Conservation (phyloP, 1,284 basidiomycete genomes). For the Rhodotorula sp. region DNA sequence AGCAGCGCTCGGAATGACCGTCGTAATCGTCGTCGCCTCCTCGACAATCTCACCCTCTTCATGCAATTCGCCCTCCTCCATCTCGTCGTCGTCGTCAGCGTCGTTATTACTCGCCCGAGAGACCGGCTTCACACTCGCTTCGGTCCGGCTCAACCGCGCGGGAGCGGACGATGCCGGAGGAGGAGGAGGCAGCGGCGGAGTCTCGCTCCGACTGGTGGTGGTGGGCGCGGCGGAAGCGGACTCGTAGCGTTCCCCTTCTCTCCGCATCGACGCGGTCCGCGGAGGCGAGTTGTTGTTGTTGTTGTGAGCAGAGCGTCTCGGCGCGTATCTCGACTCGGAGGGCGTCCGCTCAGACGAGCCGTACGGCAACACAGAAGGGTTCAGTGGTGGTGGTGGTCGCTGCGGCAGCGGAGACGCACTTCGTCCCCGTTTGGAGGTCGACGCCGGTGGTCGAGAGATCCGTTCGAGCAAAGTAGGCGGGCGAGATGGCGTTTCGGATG, state of each 20-base stretch:
- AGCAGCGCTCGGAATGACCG: background rate
- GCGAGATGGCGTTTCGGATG: background rate
- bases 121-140: no score
- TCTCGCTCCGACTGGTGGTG: background rate
- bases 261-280: background rate
- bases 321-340: no score
- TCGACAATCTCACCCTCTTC: conserved; percentile 2
- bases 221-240: background rate
- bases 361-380: no score
- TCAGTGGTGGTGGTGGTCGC: background rate
- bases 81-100: background rate
- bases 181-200: background rate
- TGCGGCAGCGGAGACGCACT: background rate
- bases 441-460: background rate
- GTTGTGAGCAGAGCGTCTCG: no score
- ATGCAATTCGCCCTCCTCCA: conserved; percentile 4
- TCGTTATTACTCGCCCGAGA: background rate
- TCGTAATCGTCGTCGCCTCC: background rate
- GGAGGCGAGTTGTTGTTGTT: background rate
- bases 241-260: background rate
- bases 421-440: background rate
- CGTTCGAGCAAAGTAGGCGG: background rate
- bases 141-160: background rate
- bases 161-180: background rate
- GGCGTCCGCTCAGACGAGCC: no score